phyloP scores from a whole-genome alignment of 75 land plant species.

The Pinus tabuliformis region DNA sequence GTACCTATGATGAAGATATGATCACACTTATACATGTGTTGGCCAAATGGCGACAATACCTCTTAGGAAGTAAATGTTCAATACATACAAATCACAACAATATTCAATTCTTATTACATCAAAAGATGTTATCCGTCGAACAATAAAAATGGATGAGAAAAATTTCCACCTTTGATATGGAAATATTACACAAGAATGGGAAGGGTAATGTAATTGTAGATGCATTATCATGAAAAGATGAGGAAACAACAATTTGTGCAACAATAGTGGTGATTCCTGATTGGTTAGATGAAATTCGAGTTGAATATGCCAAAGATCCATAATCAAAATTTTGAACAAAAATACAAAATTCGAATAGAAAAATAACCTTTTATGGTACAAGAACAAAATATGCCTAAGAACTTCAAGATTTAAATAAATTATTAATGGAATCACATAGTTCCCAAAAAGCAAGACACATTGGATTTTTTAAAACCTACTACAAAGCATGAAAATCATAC shows the following conservation, averaged over 20 bases:
- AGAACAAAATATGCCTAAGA: background rate
- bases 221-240: background rate
- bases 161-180: background rate
- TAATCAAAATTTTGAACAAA: background rate
- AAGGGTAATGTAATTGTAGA: background rate
- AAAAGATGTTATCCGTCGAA: background rate
- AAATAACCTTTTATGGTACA: background rate
- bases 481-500: background rate
- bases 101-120: background rate
- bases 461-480: background rate
- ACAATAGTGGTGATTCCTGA: too few relatives aligned
- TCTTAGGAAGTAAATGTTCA: background rate
- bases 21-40: background rate
- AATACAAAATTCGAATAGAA: background rate
- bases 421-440: too few relatives aligned
- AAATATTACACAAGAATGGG: background rate
- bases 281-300: too few relatives aligned
- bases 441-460: background rate
- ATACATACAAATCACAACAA: conserved; percentile 6
- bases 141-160: background rate
- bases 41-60: background rate
- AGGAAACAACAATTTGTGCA: too few relatives aligned
- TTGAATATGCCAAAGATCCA: background rate
- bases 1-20: background rate
- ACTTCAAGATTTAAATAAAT: too few relatives aligned